phyloP scores from a whole-genome alignment of 306 rosid species.

The Fragaria ananassa region DNA sequence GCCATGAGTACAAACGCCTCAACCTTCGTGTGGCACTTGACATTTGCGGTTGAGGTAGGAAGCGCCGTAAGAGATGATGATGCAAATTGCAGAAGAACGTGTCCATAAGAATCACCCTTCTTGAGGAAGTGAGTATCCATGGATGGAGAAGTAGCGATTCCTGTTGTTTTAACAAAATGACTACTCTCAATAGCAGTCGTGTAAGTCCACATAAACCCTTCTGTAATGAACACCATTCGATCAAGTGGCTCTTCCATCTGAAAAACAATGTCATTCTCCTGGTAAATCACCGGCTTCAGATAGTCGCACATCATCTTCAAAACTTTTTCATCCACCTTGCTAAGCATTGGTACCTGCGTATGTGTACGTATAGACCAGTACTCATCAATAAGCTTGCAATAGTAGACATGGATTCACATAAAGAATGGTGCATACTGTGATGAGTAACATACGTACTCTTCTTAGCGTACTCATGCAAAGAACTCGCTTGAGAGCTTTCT shows the following conservation, averaged over 20 bases:
- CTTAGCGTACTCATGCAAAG: not conserved
- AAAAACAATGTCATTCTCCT: not conserved
- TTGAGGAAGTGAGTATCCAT: not conserved
- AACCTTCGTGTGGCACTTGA: not conserved
- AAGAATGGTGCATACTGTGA: too few relatives aligned
- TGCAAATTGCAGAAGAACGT: not conserved
- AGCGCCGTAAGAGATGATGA: not conserved
- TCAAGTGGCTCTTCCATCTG: slow-evolving; percentile 15
- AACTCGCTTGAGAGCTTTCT: not conserved
- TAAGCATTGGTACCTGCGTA: not conserved
- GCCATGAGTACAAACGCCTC: slow-evolving; percentile 3
- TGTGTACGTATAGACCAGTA: not conserved
- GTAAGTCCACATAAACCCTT: slow-evolving; percentile 6
- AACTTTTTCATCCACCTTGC: not conserved
- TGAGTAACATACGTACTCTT: not conserved
- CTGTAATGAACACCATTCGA: not conserved
- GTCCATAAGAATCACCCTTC: not conserved
- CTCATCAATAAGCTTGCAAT: too few relatives aligned
- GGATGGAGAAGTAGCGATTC: not conserved
- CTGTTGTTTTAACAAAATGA: not conserved
- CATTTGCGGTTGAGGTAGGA: not conserved
- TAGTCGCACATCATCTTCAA: not conserved
- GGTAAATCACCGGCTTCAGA: not conserved
- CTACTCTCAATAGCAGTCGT: not conserved
- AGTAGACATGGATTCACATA: too few relatives aligned